These are phyloP conservation scores for Amanita fuliginea DNA, from an alignment of 768 basidiomycete genomes.

Conservation along the genomic window DNA sequence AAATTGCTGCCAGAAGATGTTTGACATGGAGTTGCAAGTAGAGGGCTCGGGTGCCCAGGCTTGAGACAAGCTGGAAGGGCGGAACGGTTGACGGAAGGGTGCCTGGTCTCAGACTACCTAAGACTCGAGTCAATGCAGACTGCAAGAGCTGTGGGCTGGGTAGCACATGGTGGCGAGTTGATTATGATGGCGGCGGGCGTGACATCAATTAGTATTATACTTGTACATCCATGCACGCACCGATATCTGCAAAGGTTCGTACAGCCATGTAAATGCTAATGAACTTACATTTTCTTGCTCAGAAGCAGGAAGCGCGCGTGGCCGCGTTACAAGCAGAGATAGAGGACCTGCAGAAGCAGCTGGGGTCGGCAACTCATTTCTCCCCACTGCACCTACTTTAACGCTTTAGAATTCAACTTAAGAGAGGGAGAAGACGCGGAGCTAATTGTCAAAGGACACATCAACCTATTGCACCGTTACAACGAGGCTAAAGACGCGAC, in stretches of 20 bases:
- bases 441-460: constrained; percentile 52
- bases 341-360: constrained; percentile 29
- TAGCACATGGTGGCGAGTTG: neutral
- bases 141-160: too few species aligned
- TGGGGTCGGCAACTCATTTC: constrained; percentile 27
- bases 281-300: neutral
- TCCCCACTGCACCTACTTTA: constrained; percentile 10
- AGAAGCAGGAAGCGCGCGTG: constrained; percentile 44
- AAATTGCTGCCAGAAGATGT: constrained; percentile 52
- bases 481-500: constrained; percentile 80
- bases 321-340: constrained; percentile 38
- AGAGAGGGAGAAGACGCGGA: constrained; percentile 40
- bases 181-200: neutral
- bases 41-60: too few species aligned
- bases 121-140: too few species aligned
- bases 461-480: constrained; percentile 61
- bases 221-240: constrained; percentile 2
- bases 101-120: neutral
- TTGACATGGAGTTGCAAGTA: neutral
- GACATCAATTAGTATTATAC: neutral
- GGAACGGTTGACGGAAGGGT: too few species aligned
- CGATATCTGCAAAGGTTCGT: constrained; percentile 2
- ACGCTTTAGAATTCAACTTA: neutral
- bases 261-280: neutral
- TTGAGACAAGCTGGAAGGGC: too few species aligned